Evolutionary conservation across 352 stramenopile species (phyloP), one percentile per base, ranked within the genome.

Genomic region (Pythium rishiriense): DNA sequence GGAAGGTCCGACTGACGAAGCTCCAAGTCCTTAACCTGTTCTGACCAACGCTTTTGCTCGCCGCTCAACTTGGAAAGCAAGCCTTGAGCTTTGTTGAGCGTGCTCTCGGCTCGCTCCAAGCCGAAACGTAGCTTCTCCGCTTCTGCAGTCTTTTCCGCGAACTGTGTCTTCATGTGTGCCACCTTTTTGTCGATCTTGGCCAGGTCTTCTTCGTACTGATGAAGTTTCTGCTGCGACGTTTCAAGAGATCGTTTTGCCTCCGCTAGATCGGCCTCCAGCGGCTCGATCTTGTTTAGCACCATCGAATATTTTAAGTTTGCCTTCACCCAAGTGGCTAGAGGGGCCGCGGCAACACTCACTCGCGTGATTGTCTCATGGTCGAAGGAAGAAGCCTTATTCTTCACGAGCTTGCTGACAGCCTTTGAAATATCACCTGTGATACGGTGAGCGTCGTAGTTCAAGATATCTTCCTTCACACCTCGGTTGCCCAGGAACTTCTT

Each of bases 401-500:
- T 97, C 9, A 99, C 74, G 1, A 98, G 70, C 45, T 98, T 98
- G 45, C 75, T 90, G 25, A 98, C 96, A 8, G 95, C 73, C 31
- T 95, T 94, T 15, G 85, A 90, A 24, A 98, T 95, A 15, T 97
- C 91, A 0, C 83, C 75, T 1, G 86, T 96, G 64, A 99, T 98
- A 0, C 85, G 77, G 28, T 91, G 87, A 4, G 94, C 90, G 46
- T 99, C 95, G 52, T 96, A 99, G 73, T 98, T 98, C 6, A 98
- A 75, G 58, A 99, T 98, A 31, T 99, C 91, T 43, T 98, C 96
- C 61, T 98, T 98, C 5, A 99, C 94, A 1, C 93, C 93, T 25
- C 94, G 87, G 54, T 98, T 97, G 3, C 94, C 91, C 1, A 99
- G 66, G 62, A 99, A 99, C 65, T 97, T 97, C 65, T 98, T 98